Conservation (phyloP, 371 early-diverging fungal species). For the Quaeritorhiza haematococci region DNA sequence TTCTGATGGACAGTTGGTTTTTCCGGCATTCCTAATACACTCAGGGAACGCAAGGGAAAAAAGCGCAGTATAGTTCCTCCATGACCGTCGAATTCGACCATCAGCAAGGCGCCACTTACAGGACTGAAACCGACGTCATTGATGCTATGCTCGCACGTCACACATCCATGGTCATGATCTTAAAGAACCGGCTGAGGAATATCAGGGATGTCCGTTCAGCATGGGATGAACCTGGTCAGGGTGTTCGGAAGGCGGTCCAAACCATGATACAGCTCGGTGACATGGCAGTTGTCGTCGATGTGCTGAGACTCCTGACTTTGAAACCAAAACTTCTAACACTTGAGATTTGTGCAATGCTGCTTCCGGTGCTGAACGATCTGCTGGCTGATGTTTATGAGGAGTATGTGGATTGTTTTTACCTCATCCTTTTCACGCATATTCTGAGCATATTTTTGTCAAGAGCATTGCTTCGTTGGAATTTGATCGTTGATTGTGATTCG, state of each 20-base stretch:
- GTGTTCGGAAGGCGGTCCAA: constrained; percentile 29
- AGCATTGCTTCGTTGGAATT: background rate
- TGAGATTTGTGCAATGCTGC: constrained; percentile 31
- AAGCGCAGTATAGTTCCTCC: too few species aligned
- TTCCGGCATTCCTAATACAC: too few species aligned
- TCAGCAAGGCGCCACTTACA: background rate
- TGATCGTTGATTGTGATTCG: background rate
- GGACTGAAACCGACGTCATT: constrained; percentile 28
- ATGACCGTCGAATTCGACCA: too few species aligned
- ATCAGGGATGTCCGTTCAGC: constrained; percentile 24
- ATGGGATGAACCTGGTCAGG: constrained; percentile 31
- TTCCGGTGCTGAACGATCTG: constrained; percentile 41
- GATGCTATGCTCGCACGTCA: constrained; percentile 37
- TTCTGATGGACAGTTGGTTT: too few species aligned
- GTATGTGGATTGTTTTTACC: constrained; percentile 21
- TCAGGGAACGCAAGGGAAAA: too few species aligned
- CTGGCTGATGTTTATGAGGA: constrained; percentile 48
- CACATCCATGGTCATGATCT: constrained; percentile 33
- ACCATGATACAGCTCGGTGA: constrained; percentile 24
- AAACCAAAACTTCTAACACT: constrained; percentile 39
- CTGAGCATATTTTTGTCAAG: background rate
- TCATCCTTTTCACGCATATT: background rate
- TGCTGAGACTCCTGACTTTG: constrained; percentile 33
- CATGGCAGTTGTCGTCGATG: constrained; percentile 33
- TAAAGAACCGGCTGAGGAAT: constrained; percentile 22